Evolutionary conservation across 352 stramenopile genomes (phyloP).

Genomic region (Globisporangium takayamanum): DNA sequence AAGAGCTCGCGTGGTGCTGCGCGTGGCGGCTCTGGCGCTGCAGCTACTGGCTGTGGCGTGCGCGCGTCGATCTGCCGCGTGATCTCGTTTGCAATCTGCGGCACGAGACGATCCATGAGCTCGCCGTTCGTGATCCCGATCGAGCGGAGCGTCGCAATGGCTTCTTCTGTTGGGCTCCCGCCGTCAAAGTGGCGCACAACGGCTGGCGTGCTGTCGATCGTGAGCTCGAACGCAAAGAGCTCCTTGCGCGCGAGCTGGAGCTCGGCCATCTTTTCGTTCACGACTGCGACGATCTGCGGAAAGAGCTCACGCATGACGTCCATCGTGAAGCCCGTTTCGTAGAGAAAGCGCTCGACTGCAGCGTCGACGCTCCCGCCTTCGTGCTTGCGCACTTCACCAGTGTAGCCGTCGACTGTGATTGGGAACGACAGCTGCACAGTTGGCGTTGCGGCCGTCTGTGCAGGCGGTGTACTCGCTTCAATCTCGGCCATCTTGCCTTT

Average conservation of each 20-base stretch:
- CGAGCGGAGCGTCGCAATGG: conserved; percentile 34
- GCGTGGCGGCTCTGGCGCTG: background rate
- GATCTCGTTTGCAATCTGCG: conserved; percentile 62
- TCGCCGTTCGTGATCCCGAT: conserved; percentile 40
- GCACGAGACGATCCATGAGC: conserved; percentile 42
- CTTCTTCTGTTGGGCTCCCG: conserved; percentile 50
- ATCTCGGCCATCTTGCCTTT: conserved; percentile 57
- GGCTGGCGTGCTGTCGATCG: conserved; percentile 40
- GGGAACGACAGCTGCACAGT: conserved; percentile 57
- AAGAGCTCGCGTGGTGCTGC: conserved; percentile 39
- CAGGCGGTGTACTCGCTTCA: conserved; percentile 14
- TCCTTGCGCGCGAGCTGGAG: conserved; percentile 47
- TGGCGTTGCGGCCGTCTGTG: conserved; percentile 12
- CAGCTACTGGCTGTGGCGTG: background rate
- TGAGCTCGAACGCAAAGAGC: conserved; percentile 51
- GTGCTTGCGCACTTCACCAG: conserved; percentile 49
- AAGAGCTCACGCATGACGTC: conserved; percentile 61
- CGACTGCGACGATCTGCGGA: conserved; percentile 46
- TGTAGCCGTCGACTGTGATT: conserved; percentile 45
- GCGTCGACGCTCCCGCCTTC: conserved; percentile 48
- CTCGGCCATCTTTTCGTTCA: conserved; percentile 53
- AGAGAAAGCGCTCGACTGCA: conserved; percentile 64
- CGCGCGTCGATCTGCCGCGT: conserved; percentile 28
- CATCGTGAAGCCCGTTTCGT: conserved; percentile 43
- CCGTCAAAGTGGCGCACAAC: conserved; percentile 63